These are phyloP conservation scores for Mycena sanguinolenta DNA, from an alignment of 768 basidiomycete species.

Conservation along the genomic window DNA sequence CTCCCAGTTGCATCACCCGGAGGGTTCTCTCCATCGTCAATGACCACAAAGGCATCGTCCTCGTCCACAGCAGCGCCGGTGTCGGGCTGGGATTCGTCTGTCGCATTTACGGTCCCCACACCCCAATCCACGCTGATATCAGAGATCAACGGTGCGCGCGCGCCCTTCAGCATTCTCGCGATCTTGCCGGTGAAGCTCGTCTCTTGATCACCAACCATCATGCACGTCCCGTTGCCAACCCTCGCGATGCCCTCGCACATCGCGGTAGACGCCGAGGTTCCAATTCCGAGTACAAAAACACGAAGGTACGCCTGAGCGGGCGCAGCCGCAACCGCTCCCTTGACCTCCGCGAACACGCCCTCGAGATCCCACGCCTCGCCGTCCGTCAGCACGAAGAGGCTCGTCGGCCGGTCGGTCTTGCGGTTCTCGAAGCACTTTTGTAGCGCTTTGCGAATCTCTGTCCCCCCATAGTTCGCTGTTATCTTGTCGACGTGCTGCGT, in stretches of 20 bases:
- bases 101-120: not conserved
- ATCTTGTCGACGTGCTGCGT: constrained; percentile 44
- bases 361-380: constrained; percentile 45
- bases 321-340: constrained; percentile 40
- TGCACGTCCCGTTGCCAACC: constrained; percentile 54
- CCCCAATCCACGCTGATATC: constrained; percentile 55
- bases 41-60: constrained; percentile 28
- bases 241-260: constrained; percentile 57
- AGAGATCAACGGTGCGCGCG: constrained; percentile 51
- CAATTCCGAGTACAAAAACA: constrained; percentile 62
- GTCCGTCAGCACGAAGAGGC: constrained; percentile 61
- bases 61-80: not conserved
- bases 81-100: not conserved
- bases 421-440: constrained; percentile 44
- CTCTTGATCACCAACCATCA: constrained; percentile 52
- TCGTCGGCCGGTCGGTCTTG: constrained; percentile 47
- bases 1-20: not conserved
- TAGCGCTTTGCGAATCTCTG: constrained; percentile 53
- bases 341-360: constrained; percentile 20
- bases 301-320: constrained; percentile 46
- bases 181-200: constrained; percentile 53
- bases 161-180: constrained; percentile 55
- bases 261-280: constrained; percentile 51
- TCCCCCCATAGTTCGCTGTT: constrained; percentile 55
- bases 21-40: not conserved